Conservation (phyloP, 371 early-diverging fungal genomes). For the Mortierella sp. region DNA sequence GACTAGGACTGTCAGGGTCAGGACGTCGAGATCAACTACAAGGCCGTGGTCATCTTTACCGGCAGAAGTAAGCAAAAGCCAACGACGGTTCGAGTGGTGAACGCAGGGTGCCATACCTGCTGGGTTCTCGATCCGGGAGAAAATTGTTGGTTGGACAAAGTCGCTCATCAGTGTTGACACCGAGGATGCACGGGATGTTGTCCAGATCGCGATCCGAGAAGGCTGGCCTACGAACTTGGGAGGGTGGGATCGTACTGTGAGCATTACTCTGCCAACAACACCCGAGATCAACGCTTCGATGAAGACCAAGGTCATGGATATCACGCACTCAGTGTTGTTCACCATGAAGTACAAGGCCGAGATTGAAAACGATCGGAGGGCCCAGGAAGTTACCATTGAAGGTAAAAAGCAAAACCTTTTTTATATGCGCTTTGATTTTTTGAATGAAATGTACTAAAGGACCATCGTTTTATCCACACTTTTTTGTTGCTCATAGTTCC, state of each 20-base stretch:
- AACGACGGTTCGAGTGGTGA: not conserved
- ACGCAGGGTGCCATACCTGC: not conserved
- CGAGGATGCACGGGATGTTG: not conserved
- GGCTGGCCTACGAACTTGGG: not conserved
- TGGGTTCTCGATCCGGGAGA: constrained; percentile 11
- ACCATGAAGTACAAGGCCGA: too few species aligned
- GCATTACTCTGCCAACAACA: not conserved
- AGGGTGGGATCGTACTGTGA: not conserved
- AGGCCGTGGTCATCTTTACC: not conserved
- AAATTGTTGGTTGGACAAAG: not conserved
- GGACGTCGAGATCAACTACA: not conserved
- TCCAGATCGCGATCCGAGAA: not conserved
- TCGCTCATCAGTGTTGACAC: not conserved
- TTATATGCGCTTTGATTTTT: not conserved
- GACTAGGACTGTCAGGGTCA: constrained; percentile 5
- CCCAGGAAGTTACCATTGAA: not conserved
- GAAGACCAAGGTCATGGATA: not conserved
- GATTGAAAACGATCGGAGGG: not conserved
- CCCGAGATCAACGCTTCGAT: not conserved
- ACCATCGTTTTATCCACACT: too few species aligned
- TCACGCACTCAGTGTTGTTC: not conserved
- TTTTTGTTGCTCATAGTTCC: not conserved
- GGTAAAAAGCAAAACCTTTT: not conserved
- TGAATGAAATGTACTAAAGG: not conserved
- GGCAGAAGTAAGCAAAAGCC: not conserved